Percentiles rank a stretch among this genome's conserved stretches.
Conservation (phyloP, 1,284 basidiomycete genomes). For the Sporisorium scitamineum region DNA sequence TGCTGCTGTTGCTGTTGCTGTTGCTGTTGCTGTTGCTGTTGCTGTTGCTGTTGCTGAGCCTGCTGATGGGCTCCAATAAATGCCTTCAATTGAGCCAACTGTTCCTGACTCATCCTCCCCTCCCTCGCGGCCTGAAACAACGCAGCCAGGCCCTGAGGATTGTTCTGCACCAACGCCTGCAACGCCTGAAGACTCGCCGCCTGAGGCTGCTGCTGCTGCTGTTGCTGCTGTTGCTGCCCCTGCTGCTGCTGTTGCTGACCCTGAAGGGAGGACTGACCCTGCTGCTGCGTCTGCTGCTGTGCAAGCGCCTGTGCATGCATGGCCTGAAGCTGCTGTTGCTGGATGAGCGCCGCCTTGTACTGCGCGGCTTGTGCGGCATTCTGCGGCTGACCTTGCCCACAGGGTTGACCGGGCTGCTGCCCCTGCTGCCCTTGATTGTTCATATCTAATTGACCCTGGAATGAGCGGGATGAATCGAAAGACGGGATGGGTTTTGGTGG, state of each 20-base stretch:
- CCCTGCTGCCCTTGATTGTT: constrained; percentile 33
- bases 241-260: constrained; percentile 29
- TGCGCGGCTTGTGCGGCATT: constrained; percentile 42
- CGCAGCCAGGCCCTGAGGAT: constrained; percentile 56
- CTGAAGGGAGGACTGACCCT: constrained; percentile 25
- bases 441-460: constrained; percentile 9
- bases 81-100: constrained; percentile 54
- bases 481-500: background rate
- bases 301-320: constrained; percentile 46
- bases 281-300: constrained; percentile 44
- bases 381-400: constrained; percentile 30
- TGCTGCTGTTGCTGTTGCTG: constrained; percentile 27
- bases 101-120: constrained; percentile 58
- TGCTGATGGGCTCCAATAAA: constrained; percentile 54
- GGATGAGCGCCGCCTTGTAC: constrained; percentile 49
- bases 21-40: constrained; percentile 18
- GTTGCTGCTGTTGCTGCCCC: constrained; percentile 29
- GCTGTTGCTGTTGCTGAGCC: constrained; percentile 21
- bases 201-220: constrained; percentile 32
- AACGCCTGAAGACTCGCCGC: constrained; percentile 48
- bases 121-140: constrained; percentile 60
- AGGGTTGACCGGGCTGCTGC: constrained; percentile 27
- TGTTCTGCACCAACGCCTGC: constrained; percentile 58
- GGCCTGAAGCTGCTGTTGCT: constrained; percentile 55
- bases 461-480: background rate